phyloP scores from a whole-genome alignment of 1,284 basidiomycete species.

The Phellopilus nigrolimitatus region DNA sequence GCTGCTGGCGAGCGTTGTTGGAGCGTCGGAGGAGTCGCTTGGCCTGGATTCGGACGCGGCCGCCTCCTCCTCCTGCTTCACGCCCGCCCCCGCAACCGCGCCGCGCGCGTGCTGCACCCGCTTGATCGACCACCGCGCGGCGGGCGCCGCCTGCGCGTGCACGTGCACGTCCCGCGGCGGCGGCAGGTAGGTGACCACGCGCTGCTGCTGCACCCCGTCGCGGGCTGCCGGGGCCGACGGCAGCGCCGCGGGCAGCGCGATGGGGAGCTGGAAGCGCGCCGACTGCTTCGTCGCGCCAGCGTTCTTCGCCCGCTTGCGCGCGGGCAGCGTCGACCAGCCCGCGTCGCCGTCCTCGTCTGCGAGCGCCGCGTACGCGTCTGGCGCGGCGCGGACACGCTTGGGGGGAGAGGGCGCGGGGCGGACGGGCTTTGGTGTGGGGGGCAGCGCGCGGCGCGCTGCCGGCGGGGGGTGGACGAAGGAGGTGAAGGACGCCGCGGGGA shows the following conservation, averaged over 20 bases:
- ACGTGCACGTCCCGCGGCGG: slow-evolving; percentile 30
- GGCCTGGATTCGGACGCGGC: background rate
- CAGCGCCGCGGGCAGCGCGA: slow-evolving; percentile 9
- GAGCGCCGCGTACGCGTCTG: slow-evolving; percentile 32
- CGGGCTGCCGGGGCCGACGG: slow-evolving; percentile 22
- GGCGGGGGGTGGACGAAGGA: too few species aligned
- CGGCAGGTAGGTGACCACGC: slow-evolving; percentile 44
- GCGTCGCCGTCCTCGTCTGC: slow-evolving; percentile 38
- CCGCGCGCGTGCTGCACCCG: background rate
- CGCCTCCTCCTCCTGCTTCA: background rate
- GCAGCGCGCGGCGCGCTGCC: too few species aligned
- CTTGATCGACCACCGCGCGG: slow-evolving; percentile 12
- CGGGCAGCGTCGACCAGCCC: slow-evolving; percentile 42
- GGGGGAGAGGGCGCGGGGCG: too few species aligned
- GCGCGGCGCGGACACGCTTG: too few species aligned
- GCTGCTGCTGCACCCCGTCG: slow-evolving; percentile 27
- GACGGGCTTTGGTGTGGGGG: too few species aligned
- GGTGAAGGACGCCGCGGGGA: too few species aligned
- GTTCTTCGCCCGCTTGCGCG: slow-evolving; percentile 30
- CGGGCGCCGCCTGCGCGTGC: background rate
- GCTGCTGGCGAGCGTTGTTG: background rate
- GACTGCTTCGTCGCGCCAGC: slow-evolving; percentile 27
- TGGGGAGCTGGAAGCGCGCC: slow-evolving; percentile 37
- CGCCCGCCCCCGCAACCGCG: background rate
- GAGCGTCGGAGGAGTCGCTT: background rate